phyloP scores from a whole-genome alignment of 768 basidiomycete genomes.

The Suillus luteus region DNA sequence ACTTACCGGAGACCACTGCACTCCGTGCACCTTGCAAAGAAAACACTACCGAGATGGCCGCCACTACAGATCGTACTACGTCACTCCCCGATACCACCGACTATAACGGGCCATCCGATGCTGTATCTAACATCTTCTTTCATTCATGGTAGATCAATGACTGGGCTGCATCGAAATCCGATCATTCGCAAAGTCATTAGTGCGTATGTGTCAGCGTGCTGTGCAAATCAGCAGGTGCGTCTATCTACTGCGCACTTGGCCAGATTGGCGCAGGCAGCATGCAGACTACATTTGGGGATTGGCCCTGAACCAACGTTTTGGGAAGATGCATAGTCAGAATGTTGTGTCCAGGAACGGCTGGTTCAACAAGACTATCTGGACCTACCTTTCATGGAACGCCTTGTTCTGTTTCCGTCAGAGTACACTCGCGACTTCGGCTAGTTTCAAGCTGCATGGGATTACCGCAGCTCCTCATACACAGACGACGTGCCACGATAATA shows the following conservation, averaged over 20 bases:
- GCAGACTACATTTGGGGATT: not conserved
- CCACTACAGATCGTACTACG: not conserved
- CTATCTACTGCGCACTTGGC: not conserved
- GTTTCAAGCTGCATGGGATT: not conserved
- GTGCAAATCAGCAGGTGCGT: not conserved
- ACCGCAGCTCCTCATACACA: not conserved
- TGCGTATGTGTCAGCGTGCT: not conserved
- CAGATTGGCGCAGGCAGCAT: not conserved
- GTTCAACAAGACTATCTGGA: not conserved
- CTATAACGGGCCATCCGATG: not conserved
- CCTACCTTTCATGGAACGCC: not conserved
- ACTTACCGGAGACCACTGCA: not conserved
- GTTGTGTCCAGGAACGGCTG: not conserved
- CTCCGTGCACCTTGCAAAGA: not conserved
- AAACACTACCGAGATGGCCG: not conserved
- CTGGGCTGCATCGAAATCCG: not conserved
- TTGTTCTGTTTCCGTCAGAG: not conserved
- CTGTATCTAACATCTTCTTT: not conserved
- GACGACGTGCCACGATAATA: not conserved
- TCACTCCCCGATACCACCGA: not conserved
- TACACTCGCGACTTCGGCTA: not conserved
- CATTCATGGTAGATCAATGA: not conserved
- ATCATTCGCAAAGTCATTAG: not conserved
- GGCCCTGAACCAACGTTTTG: not conserved
- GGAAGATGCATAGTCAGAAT: not conserved